These are phyloP conservation scores for Pleurostoma richardsiae DNA, from an alignment of 2,329 filamentous ascomycete species.

Conservation along the genomic window DNA sequence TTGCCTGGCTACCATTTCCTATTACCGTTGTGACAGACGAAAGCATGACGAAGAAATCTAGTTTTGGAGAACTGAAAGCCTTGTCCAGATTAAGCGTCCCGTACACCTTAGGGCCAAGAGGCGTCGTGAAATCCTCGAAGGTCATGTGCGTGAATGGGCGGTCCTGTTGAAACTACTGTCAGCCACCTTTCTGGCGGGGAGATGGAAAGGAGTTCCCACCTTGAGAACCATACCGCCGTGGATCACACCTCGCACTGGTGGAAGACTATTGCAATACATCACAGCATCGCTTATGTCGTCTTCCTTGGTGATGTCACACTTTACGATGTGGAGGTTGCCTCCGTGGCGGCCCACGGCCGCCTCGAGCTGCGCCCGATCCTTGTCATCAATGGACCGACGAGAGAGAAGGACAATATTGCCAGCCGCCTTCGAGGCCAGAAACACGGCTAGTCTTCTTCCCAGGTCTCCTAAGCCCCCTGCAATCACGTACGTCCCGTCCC, in stretches of 20 bases:
- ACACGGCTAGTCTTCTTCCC: not conserved
- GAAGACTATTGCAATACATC: slow-evolving; percentile 9
- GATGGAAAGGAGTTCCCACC: not conserved
- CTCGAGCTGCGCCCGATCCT: slow-evolving; percentile 5
- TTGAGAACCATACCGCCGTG: slow-evolving; percentile 35
- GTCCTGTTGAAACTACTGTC: not conserved
- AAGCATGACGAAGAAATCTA: slow-evolving; percentile 7
- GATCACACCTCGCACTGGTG: slow-evolving; percentile 34
- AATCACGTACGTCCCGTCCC: slow-evolving; percentile 10
- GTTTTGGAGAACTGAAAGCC: not conserved
- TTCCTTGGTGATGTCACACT: slow-evolving; percentile 20
- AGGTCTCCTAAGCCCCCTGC: not conserved
- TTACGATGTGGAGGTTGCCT: not conserved
- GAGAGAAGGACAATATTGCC: slow-evolving; percentile 14
- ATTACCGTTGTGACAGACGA: slow-evolving; percentile 3
- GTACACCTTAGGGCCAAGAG: not conserved
- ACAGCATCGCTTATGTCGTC: slow-evolving; percentile 12
- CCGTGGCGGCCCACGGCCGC: slow-evolving; percentile 4
- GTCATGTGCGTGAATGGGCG: slow-evolving; percentile 1
- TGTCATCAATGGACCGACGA: slow-evolving; percentile 14
- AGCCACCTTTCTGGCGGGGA: not conserved
- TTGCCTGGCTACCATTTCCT: slow-evolving; percentile 4
- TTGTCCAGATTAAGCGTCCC: not conserved
- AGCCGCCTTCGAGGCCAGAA: not conserved
- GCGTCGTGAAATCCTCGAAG: not conserved